These are phyloP conservation scores for Tremella yokohamensis DNA, from an alignment of 768 basidiomycete species.

Conservation along the genomic window DNA sequence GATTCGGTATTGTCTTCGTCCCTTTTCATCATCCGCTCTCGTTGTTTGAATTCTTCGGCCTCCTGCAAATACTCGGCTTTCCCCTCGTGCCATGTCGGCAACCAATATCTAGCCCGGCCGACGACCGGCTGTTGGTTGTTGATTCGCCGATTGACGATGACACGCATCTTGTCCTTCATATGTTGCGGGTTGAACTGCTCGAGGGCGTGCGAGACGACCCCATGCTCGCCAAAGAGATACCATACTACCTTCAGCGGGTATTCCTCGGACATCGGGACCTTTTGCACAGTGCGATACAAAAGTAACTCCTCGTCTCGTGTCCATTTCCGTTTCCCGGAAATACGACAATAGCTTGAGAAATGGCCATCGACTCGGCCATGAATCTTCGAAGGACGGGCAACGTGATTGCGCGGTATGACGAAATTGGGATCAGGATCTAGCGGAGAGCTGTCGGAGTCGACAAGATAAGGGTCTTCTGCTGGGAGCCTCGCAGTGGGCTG, in stretches of 20 bases:
- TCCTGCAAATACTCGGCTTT: slow-evolving; percentile 15
- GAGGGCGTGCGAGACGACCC: slow-evolving; percentile 11
- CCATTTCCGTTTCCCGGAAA: slow-evolving; percentile 30
- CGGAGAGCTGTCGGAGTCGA: slow-evolving; percentile 27
- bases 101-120: slow-evolving; percentile 32
- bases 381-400: slow-evolving; percentile 11
- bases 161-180: slow-evolving; percentile 46
- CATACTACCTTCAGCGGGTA: slow-evolving; percentile 33
- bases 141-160: slow-evolving; percentile 21
- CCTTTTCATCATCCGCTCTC: background rate
- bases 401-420: slow-evolving; percentile 14
- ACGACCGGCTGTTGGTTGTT: slow-evolving; percentile 20
- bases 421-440: slow-evolving; percentile 22
- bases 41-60: slow-evolving; percentile 10
- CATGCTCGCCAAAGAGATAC: slow-evolving; percentile 36
- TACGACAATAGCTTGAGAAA: slow-evolving; percentile 18
- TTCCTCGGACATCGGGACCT: slow-evolving; percentile 28
- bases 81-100: slow-evolving; percentile 12
- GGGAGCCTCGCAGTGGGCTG: background rate
- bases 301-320: slow-evolving; percentile 33
- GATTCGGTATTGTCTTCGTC: too few species aligned
- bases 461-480: slow-evolving; percentile 23
- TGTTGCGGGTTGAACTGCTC: slow-evolving; percentile 36
- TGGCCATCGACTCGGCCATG: slow-evolving; percentile 24
- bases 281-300: slow-evolving; percentile 41